Base-by-base conservation (phyloP, 805 yeast species). In the Metschnikowia bowlesiae region DNA sequence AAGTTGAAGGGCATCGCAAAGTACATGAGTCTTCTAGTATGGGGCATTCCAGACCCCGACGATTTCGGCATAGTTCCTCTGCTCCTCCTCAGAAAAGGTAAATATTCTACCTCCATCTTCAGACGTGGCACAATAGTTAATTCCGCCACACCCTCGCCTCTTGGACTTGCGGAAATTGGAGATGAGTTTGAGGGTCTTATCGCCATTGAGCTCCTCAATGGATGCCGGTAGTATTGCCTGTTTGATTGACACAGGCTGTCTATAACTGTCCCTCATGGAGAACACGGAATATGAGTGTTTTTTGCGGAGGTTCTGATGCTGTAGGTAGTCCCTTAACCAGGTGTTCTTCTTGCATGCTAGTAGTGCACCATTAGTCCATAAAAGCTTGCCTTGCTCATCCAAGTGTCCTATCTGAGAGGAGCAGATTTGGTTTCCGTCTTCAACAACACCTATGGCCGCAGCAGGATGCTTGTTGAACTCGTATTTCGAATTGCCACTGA, bases 331-430 rank as follows among this genome's bases (percentile, higher is more conserved):
- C 22, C 37, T 33, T 16, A 54, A 41, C 53, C 54, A 55, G 4
- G 56, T 50, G 31, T 49, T 39, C 31, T 36, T 53, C 47, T 64
- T 67, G 52, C 72, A 68, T 26, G 43, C 53, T 29, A 46, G 44
- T 18, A 62, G 55, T 10, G 68, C 70, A 6, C 69, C 69, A 46
- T 68, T 68, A 6, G 59, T 41, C 72, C 72, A 68, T 8, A 67
- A 55, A 5, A 67, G 53, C 8, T 49, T 34, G 4, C 47, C 48
- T 14, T 60, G 53, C 1, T 45, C 42, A 39, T 52, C 56, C 32
- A 62, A 55, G 46, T 66, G 70, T 1, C 61, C 64, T 5, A 65
- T 44, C 42, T 67, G 71, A 10, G 63, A 52, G 2, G 66, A 55
- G 44, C 72, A 67, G 7, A 66, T 47, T 5, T 49, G 28, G 30